Base-by-base conservation (phyloP, 2,329 filamentous ascomycete species). In the Talaromyces sp. region DNA sequence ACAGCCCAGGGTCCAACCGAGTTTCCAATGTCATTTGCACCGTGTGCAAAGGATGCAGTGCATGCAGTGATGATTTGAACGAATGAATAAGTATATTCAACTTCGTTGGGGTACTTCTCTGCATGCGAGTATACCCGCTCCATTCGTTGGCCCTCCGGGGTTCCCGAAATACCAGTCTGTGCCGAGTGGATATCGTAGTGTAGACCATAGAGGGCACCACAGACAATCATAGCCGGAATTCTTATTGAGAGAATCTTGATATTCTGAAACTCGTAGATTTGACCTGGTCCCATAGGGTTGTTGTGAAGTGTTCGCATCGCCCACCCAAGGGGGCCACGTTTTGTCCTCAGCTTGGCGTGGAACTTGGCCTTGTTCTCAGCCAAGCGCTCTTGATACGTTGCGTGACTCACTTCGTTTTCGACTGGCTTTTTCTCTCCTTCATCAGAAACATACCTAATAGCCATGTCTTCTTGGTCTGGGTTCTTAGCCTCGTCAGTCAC, bases 141-240 rank as follows among this genome's bases (percentile, higher is more conserved):
- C 59, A 61, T 61, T 24, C 55, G 50, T 38, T 77, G 77, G 61
- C 89, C 89, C 63, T 92, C 89, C 7, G 89, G 89, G 1, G 89
- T 91, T 24, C 89, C 89, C 13, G 80, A 71, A 51, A 90, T 82
- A 70, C 89, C 89, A 57, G 81, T 80, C 79, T 92, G 89, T 4
- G 88, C 88, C 55, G 84, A 82, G 81, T 93, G 89, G 69, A 93
- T 93, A 67, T 93, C 90, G 77, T 93, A 93, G 81, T 93, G 81
- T 27, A 88, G 72, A 73, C 90, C 90, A 71, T 93, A 93, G 56
- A 92, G 83, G 17, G 80, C 70, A 59, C 81, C 89, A 64, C 80
- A 80, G 50, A 86, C 80, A 63, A 90, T 72, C 75, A 82, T 82
- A 56, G 90, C 89, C 0, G 90, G 90, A 9, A 93, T 70, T 24